phyloP scores from a whole-genome alignment of 768 basidiomycete genomes.

The Tulasnella sp. region DNA sequence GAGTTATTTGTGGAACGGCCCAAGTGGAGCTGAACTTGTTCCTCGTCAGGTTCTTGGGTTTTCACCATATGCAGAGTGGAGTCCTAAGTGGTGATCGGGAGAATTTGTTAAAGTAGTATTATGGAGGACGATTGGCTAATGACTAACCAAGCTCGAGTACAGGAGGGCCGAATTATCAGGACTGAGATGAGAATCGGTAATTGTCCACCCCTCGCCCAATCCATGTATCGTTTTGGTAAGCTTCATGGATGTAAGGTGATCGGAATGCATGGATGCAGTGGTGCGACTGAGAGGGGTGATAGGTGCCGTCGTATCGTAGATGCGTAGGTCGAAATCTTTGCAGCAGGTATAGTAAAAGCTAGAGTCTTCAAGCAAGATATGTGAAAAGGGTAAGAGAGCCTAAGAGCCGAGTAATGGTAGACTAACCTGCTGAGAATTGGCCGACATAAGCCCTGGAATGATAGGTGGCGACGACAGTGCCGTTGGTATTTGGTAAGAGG shows the following conservation, averaged over 20 bases:
- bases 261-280: conserved; percentile 26
- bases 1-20: conserved; percentile 25
- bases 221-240: conserved; percentile 64
- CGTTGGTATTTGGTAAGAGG: conserved; percentile 69
- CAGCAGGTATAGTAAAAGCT: conserved; percentile 91
- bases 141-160: conserved; percentile 16
- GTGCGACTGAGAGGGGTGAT: conserved; percentile 21
- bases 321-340: conserved; percentile 82
- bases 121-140: background rate
- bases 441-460: conserved; percentile 73
- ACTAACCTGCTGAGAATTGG: conserved; percentile 65
- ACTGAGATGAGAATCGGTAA: conserved; percentile 89
- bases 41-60: conserved; percentile 52
- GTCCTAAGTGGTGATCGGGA: conserved; percentile 37
- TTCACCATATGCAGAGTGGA: conserved; percentile 68
- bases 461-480: conserved; percentile 69
- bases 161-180: conserved; percentile 58
- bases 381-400: conserved; percentile 16
- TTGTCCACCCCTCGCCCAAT: conserved; percentile 76
- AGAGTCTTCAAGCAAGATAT: conserved; percentile 46
- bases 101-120: background rate
- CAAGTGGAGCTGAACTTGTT: conserved; percentile 54
- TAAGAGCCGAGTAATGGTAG: background rate
- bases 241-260: conserved; percentile 45
- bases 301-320: conserved; percentile 66